Evolutionary conservation across 805 yeast species (phyloP), one percentile per base, ranked within the genome.

Genomic region (Ogataea corticis): DNA sequence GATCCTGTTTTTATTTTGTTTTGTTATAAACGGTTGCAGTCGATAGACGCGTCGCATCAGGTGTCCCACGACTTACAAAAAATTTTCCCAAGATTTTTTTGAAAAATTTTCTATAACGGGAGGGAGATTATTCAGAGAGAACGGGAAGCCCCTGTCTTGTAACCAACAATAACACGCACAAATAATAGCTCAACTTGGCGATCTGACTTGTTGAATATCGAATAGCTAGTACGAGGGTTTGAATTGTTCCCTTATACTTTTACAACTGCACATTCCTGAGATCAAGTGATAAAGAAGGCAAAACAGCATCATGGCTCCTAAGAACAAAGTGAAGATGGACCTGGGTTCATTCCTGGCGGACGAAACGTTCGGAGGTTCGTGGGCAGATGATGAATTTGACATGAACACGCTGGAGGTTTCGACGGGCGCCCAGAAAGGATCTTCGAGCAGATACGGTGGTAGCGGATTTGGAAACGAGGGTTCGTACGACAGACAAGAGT

Each of bases 301-400:
- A n/a, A 12, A 6, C n/a, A 14, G 14, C 58, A 68, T 56, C 25
- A 73, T 73, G 82, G 80, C 80, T 57, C 85, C 85, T 61, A 80
- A 82, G 67, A 83, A 57, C 49, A 52, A 82, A 63, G 76, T 72
- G 48, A 75, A 76, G 53, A 86, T 89, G 94, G 92, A 87, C 76
- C 79, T 90, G 70, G 83, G 82, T 64, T 81, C 91, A 68, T 90
- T 90, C 76, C 77, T 87, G 64, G 80, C 82, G 59, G 94, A 86
- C 69, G 86, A 82, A 42, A 67, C 84, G 33, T 77, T 82, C 56
- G 88, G 87, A 37, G 80, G 83, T 42, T 82, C 89, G 27, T 87
- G 96, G 96, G 94, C 90, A 39, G 96, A 87, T 59, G 87, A 81
- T 50, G 94, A 83, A 51, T 76, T 87, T 54, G 94, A 86, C 69